Percentiles rank a stretch among this genome's conserved stretches.
Conservation (phyloP, 495 filamentous ascomycete species). For the Lindgomyces ingoldianus region DNA sequence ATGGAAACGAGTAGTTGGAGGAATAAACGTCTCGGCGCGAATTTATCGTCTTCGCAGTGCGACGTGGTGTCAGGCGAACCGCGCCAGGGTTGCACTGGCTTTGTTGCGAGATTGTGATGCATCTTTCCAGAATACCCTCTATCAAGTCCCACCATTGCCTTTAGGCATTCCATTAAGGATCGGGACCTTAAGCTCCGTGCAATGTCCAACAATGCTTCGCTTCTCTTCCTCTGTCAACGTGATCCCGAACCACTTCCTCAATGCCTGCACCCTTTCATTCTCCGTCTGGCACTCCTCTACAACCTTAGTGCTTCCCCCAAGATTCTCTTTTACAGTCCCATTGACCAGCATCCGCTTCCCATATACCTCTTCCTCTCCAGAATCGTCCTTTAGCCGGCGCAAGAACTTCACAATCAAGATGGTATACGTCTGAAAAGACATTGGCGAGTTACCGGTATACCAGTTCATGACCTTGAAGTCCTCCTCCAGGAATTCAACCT, state of each 20-base stretch:
- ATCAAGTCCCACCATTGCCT: too few relatives aligned
- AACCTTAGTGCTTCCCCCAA: slow-evolving; percentile 32
- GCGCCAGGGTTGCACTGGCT: too few relatives aligned
- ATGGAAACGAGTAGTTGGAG: too few relatives aligned
- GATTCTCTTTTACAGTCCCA: slow-evolving; percentile 34
- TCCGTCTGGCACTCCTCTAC: slow-evolving; percentile 28
- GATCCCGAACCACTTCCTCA: slow-evolving; percentile 32
- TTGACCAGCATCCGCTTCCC: slow-evolving; percentile 37
- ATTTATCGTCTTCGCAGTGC: too few relatives aligned
- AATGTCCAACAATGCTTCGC: slow-evolving; percentile 19
- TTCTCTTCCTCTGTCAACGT: slow-evolving; percentile 27
- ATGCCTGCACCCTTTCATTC: slow-evolving; percentile 26
- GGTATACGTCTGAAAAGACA: slow-evolving; percentile 17
- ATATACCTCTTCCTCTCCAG: slow-evolving; percentile 19
- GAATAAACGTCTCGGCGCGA: too few relatives aligned
- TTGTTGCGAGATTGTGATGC: too few relatives aligned
- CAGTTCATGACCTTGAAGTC: slow-evolving; percentile 33
- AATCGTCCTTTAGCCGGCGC: slow-evolving; percentile 8
- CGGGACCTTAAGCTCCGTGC: slow-evolving; percentile 19
- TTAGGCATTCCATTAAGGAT: too few relatives aligned
- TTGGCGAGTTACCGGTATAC: slow-evolving; percentile 18
- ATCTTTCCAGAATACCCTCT: too few relatives aligned
- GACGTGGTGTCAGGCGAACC: too few relatives aligned
- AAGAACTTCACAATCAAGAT: slow-evolving; percentile 34
- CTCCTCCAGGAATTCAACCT: slow-evolving; percentile 30